A percentile compares a stretch with the other conserved stretches of the same genome.
These are phyloP conservation scores for Collariella sp. DNA, from an alignment of 495 filamentous ascomycete species.

Conservation along the genomic window DNA sequence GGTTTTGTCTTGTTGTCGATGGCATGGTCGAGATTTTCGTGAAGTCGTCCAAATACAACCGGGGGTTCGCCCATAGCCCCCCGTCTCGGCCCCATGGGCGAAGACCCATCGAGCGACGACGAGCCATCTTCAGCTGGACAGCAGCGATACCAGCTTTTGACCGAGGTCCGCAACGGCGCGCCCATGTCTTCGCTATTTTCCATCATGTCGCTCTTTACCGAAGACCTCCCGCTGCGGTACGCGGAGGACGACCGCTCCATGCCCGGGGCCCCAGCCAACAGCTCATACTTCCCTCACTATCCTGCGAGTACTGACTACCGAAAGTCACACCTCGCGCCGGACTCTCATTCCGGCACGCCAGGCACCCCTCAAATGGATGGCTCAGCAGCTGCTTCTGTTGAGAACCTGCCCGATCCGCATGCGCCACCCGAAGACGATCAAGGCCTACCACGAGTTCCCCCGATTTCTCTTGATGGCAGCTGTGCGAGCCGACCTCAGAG, in stretches of 20 bases:
- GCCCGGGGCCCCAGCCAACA: slow-evolving; percentile 9
- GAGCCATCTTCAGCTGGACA: slow-evolving; percentile 48
- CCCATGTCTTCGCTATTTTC: slow-evolving; percentile 98
- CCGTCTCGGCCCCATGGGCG: slow-evolving; percentile 10
- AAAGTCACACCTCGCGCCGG: slow-evolving; percentile 34
- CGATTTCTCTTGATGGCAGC: slow-evolving; percentile 57
- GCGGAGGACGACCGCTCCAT: slow-evolving; percentile 49
- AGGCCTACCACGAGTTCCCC: slow-evolving; percentile 50
- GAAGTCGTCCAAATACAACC: slow-evolving; percentile 64
- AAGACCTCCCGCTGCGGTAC: slow-evolving; percentile 74
- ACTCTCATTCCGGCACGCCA: slow-evolving; percentile 21
- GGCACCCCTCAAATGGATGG: slow-evolving; percentile 29
- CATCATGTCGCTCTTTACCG: slow-evolving; percentile 91
- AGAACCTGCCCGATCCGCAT: slow-evolving; percentile 19
- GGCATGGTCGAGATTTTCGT: slow-evolving; percentile 97
- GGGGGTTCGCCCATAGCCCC: slow-evolving; percentile 18
- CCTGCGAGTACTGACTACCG: slow-evolving; percentile 39
- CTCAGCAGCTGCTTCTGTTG: slow-evolving; percentile 2
- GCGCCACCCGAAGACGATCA: slow-evolving; percentile 16
- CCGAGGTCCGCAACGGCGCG: slow-evolving; percentile 95
- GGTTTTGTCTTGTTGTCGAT: slow-evolving; percentile 95
- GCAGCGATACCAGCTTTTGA: slow-evolving; percentile 80
- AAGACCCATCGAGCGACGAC: slow-evolving; percentile 56
- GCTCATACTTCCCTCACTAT: slow-evolving; percentile 22
- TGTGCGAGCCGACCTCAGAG: slow-evolving; percentile 17